phyloP scores from a whole-genome alignment of 345 rosid genomes.

The Viola odorata region DNA sequence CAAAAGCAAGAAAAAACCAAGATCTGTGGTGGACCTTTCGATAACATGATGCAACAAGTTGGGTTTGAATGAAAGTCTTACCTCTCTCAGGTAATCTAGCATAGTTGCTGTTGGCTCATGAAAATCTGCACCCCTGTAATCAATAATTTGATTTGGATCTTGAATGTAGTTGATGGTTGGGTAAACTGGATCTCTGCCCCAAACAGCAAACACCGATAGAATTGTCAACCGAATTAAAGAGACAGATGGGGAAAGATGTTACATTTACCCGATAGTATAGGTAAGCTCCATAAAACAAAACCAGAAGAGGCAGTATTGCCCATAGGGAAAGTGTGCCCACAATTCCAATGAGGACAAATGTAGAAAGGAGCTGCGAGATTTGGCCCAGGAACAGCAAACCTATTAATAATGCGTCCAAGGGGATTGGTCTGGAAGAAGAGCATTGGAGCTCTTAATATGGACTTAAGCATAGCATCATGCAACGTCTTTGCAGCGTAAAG shows the following conservation, averaged over 20 bases:
- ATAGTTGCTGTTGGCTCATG: slow-evolving; percentile 90
- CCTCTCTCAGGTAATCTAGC: slow-evolving; percentile 77
- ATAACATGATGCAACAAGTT: not conserved
- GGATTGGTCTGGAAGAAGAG: slow-evolving; percentile 97
- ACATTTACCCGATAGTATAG: slow-evolving; percentile 77
- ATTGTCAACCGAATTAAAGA: not conserved
- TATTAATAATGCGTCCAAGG: slow-evolving; percentile 83
- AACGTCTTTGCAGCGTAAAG: slow-evolving; percentile 80
- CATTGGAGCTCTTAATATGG: slow-evolving; percentile 97
- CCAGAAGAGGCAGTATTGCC: slow-evolving; percentile 97
- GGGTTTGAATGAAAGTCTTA: slow-evolving; percentile 16
- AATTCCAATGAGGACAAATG: slow-evolving; percentile 85
- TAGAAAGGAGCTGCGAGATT: slow-evolving; percentile 86
- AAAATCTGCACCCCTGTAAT: slow-evolving; percentile 88
- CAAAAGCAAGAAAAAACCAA: not conserved
- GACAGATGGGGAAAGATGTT: not conserved
- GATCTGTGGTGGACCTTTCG: not conserved
- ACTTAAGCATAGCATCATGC: slow-evolving; percentile 88
- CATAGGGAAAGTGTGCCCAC: slow-evolving; percentile 97
- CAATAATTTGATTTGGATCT: slow-evolving; percentile 78
- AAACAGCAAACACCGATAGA: slow-evolving; percentile 47
- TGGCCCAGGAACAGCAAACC: slow-evolving; percentile 89
- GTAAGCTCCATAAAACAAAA: slow-evolving; percentile 82
- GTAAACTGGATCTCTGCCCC: slow-evolving; percentile 99
- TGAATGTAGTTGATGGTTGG: slow-evolving; percentile 93